Evolutionary conservation across 2,329 filamentous ascomycete species (phyloP).

Genomic region (Colletotrichum cereale): DNA sequence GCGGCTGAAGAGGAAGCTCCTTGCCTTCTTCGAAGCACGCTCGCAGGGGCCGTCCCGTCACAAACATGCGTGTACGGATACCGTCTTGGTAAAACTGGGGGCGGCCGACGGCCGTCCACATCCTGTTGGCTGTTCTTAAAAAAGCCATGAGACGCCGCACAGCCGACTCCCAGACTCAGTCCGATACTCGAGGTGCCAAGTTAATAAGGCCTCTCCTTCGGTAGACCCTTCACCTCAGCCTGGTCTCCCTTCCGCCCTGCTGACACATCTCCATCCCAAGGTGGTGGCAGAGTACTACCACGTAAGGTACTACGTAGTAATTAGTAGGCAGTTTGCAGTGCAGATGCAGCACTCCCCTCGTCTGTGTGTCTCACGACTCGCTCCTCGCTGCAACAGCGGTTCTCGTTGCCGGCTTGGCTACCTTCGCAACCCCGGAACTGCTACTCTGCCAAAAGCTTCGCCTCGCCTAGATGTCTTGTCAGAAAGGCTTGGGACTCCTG

Average conservation of each 20-base stretch:
- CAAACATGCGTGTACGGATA: neutral
- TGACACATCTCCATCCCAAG: conserved; percentile 19
- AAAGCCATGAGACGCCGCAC: conserved; percentile 41
- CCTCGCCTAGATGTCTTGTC: conserved; percentile 24
- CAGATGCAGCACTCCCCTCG: neutral
- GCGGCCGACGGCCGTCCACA: neutral
- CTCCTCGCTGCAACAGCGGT: conserved; percentile 30
- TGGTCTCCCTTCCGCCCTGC: conserved; percentile 11
- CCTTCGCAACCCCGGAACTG: conserved; percentile 30
- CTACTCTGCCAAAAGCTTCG: conserved; percentile 38
- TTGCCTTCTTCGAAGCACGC: neutral
- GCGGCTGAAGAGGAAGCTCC: neutral
- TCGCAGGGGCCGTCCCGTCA: conserved; percentile 14
- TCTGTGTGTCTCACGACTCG: conserved; percentile 16
- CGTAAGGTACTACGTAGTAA: neutral
- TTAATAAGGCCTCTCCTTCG: conserved; percentile 35
- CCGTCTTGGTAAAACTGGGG: conserved; percentile 10
- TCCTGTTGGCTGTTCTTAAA: conserved; percentile 35
- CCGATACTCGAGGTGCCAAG: conserved; percentile 39
- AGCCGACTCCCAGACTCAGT: conserved; percentile 38
- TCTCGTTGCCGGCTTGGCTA: conserved; percentile 29
- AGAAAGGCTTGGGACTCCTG: conserved; percentile 21
- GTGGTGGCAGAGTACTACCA: neutral
- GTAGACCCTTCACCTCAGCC: conserved; percentile 6
- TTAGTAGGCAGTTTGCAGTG: no score